These are phyloP conservation scores for Glarea lozoyensis DNA, from an alignment of 495 filamentous ascomycete genomes.

Conservation along the genomic window DNA sequence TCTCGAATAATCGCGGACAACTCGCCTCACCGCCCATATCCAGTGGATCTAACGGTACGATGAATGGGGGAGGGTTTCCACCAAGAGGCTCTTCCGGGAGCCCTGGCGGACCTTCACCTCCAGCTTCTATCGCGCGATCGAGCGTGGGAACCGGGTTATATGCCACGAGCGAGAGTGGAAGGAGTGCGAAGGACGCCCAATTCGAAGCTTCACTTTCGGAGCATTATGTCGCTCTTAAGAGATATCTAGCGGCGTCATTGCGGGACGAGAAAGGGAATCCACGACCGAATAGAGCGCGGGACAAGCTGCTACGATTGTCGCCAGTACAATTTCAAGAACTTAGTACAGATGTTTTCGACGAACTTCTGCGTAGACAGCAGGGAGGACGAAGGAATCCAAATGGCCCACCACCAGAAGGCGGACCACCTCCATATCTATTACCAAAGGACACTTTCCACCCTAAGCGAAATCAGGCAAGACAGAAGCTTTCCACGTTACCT, in stretches of 20 bases:
- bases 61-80: constrained; percentile 43
- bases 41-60: constrained; percentile 48
- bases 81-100: constrained; percentile 30
- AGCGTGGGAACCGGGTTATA: constrained; percentile 58
- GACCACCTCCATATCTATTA: constrained; percentile 57
- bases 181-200: constrained; percentile 32
- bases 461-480: constrained; percentile 91
- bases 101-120: constrained; percentile 67
- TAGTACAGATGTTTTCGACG: constrained; percentile 95
- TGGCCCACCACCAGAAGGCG: constrained; percentile 39
- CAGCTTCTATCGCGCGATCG: constrained; percentile 76
- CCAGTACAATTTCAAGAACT: constrained; percentile 92
- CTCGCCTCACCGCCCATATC: constrained; percentile 65
- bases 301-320: constrained; percentile 85
- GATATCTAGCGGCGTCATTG: constrained; percentile 61
- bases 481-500: constrained; percentile 84
- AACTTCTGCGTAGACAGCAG: constrained; percentile 77
- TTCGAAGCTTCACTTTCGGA: constrained; percentile 50
- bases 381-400: constrained; percentile 41
- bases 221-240: constrained; percentile 74
- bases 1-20: constrained; percentile 48
- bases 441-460: constrained; percentile 87
- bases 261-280: constrained; percentile 66
- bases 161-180: constrained; percentile 50
- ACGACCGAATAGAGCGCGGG: constrained; percentile 76